Percentiles rank a stretch among this genome's conserved stretches.
phyloP scores from a whole-genome alignment of 1,139 yeast species.

The Yamadazyma friedrichii region DNA sequence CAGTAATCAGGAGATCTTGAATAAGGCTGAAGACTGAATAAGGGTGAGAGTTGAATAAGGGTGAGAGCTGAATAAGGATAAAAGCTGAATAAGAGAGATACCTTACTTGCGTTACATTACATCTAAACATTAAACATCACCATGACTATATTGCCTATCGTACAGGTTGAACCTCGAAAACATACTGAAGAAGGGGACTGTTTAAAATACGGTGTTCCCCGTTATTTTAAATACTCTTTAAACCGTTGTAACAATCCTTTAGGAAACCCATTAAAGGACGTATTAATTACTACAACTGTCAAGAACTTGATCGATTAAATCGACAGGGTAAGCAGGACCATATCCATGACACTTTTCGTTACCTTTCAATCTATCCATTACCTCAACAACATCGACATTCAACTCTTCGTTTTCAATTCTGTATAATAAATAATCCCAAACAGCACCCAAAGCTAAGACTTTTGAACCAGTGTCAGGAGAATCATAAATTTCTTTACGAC shows the following conservation, averaged over 20 bases:
- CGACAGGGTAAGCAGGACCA: slow-evolving; percentile 76
- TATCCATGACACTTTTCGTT: slow-evolving; percentile 74
- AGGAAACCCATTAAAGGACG: no score
- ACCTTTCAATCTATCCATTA: slow-evolving; percentile 62
- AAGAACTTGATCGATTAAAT: slow-evolving; percentile 41
- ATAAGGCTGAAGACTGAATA: no score
- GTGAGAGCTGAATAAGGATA: not conserved
- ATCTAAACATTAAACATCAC: not conserved
- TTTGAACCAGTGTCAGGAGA: slow-evolving; percentile 36
- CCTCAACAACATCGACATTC: slow-evolving; percentile 52
- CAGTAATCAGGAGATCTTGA: not conserved
- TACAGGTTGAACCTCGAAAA: no score
- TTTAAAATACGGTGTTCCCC: no score
- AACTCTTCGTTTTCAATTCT: slow-evolving; percentile 42
- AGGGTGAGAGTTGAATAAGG: not conserved
- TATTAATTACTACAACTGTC: not conserved
- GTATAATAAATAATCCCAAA: slow-evolving; percentile 72
- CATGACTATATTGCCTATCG: no score
- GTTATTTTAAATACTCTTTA: no score
- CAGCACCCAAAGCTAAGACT: slow-evolving; percentile 71
- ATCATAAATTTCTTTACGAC: slow-evolving; percentile 31
- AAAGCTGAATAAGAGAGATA: not conserved
- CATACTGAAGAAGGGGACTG: no score
- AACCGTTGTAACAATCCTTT: no score
- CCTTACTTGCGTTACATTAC: not conserved